These are phyloP conservation scores for Apiotrichum veenhuisii DNA, from an alignment of 1,284 basidiomycete species.

Conservation along the genomic window DNA sequence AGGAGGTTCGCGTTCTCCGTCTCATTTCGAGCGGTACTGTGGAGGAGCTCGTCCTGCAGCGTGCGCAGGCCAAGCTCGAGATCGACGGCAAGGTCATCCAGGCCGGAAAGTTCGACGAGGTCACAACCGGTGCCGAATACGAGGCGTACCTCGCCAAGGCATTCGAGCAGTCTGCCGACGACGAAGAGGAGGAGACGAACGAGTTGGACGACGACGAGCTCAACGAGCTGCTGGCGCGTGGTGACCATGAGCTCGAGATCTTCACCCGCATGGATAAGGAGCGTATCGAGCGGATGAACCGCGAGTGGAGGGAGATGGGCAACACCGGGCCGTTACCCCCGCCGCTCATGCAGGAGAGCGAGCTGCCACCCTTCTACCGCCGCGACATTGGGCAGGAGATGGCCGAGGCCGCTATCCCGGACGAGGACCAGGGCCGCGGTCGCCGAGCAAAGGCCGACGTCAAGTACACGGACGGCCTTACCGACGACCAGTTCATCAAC, in stretches of 20 bases:
- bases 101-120: conserved; percentile 98
- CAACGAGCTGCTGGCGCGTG: conserved; percentile 86
- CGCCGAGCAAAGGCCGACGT: conserved; percentile 78
- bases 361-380: conserved; percentile 90
- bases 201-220: conserved; percentile 97
- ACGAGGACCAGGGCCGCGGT: conserved; percentile 77
- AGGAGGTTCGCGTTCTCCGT: conserved; percentile 92
- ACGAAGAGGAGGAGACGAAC: conserved; percentile 86
- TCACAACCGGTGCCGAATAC: conserved; percentile 95
- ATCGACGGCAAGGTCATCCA: conserved; percentile 99
- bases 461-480: conserved; percentile 90
- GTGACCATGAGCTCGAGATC: conserved; percentile 70
- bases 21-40: conserved; percentile 98
- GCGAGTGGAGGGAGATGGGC: conserved; percentile 70
- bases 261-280: conserved; percentile 85
- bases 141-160: conserved; percentile 82
- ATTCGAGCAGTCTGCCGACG: conserved; percentile 60
- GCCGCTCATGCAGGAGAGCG: conserved; percentile 78
- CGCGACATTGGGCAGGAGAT: conserved; percentile 53
- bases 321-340: conserved; percentile 74
- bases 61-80: conserved; percentile 93
- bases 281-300: conserved; percentile 67
- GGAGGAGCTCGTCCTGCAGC: conserved; percentile 93
- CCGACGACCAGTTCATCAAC: conserved; percentile 89
- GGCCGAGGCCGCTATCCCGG: conserved; percentile 45